Base-by-base conservation (phyloP, 1,284 basidiomycete genomes). In the Pascua guehoae region DNA sequence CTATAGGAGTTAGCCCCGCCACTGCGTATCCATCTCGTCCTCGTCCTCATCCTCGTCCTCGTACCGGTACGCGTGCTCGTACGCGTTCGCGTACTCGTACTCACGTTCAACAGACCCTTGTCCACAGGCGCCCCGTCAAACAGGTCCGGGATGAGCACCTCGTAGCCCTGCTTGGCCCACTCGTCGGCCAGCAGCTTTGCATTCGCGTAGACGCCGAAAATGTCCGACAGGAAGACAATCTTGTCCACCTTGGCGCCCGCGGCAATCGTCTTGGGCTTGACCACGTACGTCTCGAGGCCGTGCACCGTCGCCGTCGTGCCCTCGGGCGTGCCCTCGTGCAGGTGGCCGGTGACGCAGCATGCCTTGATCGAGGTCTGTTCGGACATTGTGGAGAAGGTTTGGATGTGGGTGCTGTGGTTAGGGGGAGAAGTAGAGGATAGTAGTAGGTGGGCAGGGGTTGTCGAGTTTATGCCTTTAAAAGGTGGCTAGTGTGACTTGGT, bases 121-220 rank as follows among this genome's bases (percentile, higher is more conserved):
- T 32, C 24, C 24, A 32, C 24, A 7, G 24, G 24, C 24, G 24
- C 87, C 42, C 82, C 85, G 66, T 82, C 79, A 49, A 88, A 76
- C 64, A 84, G 81, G 72, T 87, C 85, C 0, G 82, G 81, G 12
- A 81, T 64, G 57, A 86, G 77, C 9, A 83, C 83, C 73, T 84
- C 84, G 80, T 83, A 86, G 12, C 88, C 88, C 36, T 78, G 52
- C 24, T 64, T 79, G 15, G 88, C 87, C 74, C 86, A 89, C 67
- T 84, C 85, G 66, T 91, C 89, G 12, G 80, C 83, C 8, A 75
- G 52, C 32, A 65, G 46, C 51, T 71, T 61, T 64, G 79, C 80
- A 71, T 85, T 89, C 69, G 84, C 74, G n/a, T 80, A 78, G 36
- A 84, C 68, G 9, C 88, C 88, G 63, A 87, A 88, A 51, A 85